Conservation (phyloP, 1,284 basidiomycete genomes). For the Cystobasidium pallidum region DNA sequence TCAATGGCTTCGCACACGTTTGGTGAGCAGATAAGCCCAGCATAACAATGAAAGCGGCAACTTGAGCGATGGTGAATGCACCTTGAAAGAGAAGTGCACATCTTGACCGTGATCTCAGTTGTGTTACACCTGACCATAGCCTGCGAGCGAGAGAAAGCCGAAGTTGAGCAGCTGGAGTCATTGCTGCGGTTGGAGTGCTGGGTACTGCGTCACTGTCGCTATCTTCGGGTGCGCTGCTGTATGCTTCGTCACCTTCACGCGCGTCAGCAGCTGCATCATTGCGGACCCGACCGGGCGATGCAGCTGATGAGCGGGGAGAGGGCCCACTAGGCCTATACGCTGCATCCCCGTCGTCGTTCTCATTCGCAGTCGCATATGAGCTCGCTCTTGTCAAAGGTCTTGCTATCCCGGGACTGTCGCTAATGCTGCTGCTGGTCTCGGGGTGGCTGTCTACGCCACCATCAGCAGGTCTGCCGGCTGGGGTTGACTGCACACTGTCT, state of each 20-base stretch:
- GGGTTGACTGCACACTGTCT: neutral
- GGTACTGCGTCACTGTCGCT: neutral
- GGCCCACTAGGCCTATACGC: neutral
- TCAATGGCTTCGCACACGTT: constrained; percentile 48
- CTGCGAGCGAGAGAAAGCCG: constrained; percentile 26
- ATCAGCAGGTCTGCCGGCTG: neutral
- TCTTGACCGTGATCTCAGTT: constrained; percentile 18
- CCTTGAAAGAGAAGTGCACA: constrained; percentile 38
- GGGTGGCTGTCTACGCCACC: neutral
- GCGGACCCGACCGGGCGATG: constrained; percentile 2
- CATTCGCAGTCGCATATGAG: constrained; percentile 26
- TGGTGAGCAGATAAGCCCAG: constrained; percentile 40
- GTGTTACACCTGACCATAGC: constrained; percentile 24
- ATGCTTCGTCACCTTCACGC: neutral
- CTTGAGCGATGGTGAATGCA: constrained; percentile 41
- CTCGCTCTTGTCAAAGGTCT: constrained; percentile 21
- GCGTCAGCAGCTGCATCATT: neutral
- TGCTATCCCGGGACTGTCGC: neutral
- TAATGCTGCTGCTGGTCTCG: neutral
- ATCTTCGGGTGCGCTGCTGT: constrained; percentile 2
- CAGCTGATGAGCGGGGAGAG: neutral
- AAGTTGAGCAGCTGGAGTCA: constrained; percentile 39
- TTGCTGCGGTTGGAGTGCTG: neutral
- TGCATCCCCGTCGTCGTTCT: constrained; percentile 8
- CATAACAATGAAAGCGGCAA: constrained; percentile 49